Conservation (phyloP, 83 land plant species). For the Diphasiastrum complanatum region DNA sequence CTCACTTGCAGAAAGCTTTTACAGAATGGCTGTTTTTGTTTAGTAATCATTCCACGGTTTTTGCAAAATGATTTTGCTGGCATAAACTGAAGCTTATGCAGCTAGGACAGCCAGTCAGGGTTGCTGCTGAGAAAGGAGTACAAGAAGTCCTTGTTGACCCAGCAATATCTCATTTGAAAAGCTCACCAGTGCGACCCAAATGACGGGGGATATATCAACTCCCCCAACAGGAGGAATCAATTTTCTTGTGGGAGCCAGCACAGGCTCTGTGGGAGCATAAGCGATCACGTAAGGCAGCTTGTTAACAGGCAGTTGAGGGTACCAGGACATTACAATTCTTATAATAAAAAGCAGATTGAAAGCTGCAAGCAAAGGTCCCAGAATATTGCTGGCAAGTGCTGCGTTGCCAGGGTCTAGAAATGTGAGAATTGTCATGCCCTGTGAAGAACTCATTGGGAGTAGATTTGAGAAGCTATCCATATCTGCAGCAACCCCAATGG, state of each 20-base stretch:
- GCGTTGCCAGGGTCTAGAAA: constrained; percentile 74
- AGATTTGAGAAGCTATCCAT: no score
- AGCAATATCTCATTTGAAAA: constrained; percentile 77
- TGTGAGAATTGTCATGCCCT: constrained; percentile 27
- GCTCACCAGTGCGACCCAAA: constrained; percentile 90
- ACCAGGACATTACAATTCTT: constrained; percentile 97
- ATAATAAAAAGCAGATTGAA: constrained; percentile 73
- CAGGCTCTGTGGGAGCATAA: constrained; percentile 90
- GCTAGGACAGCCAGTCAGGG: no score
- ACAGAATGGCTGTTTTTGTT: no score
- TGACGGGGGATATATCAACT: constrained; percentile 91
- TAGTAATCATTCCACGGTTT: no score
- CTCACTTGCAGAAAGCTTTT: no score
- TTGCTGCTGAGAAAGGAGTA: constrained; percentile 74
- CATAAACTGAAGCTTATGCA: no score
- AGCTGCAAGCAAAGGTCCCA: constrained; percentile 65
- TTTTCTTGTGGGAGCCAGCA: constrained; percentile 65
- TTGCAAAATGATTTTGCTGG: no score
- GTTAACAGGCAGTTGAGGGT: constrained; percentile 85
- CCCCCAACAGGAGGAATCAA: constrained; percentile 92
- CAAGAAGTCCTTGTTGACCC: constrained; percentile 87
- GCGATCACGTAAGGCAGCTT: constrained; percentile 87
- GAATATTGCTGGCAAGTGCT: constrained; percentile 35
- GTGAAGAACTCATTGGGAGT: no score
- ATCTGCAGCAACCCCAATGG: no score